These are phyloP conservation scores for Xylaria sp. DNA, from an alignment of 2,329 filamentous ascomycete genomes.

Conservation along the genomic window DNA sequence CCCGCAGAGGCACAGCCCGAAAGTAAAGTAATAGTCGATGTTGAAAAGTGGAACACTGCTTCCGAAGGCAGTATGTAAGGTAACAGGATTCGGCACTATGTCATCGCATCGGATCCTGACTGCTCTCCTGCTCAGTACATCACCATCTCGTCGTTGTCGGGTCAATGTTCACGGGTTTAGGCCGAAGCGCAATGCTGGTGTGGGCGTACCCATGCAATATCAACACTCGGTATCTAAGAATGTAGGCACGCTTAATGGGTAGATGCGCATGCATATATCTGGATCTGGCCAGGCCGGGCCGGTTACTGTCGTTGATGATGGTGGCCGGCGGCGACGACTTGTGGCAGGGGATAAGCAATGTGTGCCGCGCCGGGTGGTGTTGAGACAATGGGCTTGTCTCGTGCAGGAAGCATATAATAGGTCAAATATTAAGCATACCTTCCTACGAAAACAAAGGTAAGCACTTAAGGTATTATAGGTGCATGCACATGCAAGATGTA, in stretches of 20 bases:
- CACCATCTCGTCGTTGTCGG: not conserved
- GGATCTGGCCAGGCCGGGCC: constrained; percentile 2
- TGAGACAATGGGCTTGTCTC: constrained; percentile 14
- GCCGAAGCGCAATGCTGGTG: not conserved
- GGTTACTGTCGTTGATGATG: not conserved
- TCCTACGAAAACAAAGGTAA: too few relatives aligned
- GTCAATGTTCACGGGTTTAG: not conserved
- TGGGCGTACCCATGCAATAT: not conserved
- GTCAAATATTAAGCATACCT: not conserved
- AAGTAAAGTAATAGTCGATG: not conserved
- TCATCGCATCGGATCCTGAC: not conserved
- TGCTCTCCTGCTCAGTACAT: not conserved
- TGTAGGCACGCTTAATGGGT: too few relatives aligned
- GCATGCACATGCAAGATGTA: constrained; percentile 13
- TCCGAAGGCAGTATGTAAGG: not conserved
- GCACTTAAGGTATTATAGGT: not conserved
- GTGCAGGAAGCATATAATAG: constrained; percentile 4
- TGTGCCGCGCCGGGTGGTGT: constrained; percentile 13
- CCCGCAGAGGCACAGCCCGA: not conserved
- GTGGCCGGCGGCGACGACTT: not conserved
- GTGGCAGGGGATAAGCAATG: not conserved
- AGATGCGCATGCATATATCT: not conserved
- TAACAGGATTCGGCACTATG: not conserved
- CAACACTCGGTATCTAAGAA: constrained; percentile 13
- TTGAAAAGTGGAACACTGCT: constrained; percentile 6